phyloP scores from a whole-genome alignment of 2,329 filamentous ascomycete genomes.

The Cladophialophora bantiana region DNA sequence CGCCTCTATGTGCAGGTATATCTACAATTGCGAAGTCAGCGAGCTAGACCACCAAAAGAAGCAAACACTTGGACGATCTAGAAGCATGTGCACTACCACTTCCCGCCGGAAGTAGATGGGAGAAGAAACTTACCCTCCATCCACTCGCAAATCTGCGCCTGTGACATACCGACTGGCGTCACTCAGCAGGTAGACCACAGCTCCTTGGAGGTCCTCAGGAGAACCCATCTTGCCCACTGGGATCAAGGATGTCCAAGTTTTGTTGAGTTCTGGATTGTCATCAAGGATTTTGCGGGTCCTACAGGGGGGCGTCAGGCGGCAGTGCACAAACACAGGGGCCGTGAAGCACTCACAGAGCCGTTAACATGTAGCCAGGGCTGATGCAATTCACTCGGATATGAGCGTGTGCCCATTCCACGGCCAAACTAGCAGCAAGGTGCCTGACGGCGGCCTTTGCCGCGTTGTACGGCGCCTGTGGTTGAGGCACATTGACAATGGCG shows the following conservation, averaged over 20 bases:
- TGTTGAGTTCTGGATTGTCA: constrained; percentile 87
- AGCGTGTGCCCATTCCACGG: constrained; percentile 89
- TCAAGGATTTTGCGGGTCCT: constrained; percentile 94
- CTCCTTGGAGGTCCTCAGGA: constrained; percentile 87
- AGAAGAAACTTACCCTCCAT: constrained; percentile 84
- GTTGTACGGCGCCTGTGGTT: constrained; percentile 93
- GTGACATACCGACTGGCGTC: constrained; percentile 79
- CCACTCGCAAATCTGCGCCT: constrained; percentile 78
- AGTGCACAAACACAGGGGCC: constrained; percentile 33
- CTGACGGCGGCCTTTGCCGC: constrained; percentile 90
- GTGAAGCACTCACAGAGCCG: constrained; percentile 75
- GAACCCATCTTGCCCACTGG: constrained; percentile 92
- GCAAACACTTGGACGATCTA: neutral
- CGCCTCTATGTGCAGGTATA: constrained; percentile 33
- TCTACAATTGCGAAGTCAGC: constrained; percentile 13
- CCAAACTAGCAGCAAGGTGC: constrained; percentile 84
- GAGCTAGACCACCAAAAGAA: constrained; percentile 2
- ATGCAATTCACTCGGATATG: constrained; percentile 95
- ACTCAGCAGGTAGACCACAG: constrained; percentile 83
- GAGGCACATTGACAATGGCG: constrained; percentile 90
- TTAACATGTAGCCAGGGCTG: constrained; percentile 95
- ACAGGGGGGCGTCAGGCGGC: constrained; percentile 24
- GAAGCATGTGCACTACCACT: neutral
- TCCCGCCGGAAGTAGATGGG: neutral
- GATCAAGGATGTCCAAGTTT: constrained; percentile 90